phyloP scores from a whole-genome alignment of 768 basidiomycete species.

The Boletus reticuloceps region DNA sequence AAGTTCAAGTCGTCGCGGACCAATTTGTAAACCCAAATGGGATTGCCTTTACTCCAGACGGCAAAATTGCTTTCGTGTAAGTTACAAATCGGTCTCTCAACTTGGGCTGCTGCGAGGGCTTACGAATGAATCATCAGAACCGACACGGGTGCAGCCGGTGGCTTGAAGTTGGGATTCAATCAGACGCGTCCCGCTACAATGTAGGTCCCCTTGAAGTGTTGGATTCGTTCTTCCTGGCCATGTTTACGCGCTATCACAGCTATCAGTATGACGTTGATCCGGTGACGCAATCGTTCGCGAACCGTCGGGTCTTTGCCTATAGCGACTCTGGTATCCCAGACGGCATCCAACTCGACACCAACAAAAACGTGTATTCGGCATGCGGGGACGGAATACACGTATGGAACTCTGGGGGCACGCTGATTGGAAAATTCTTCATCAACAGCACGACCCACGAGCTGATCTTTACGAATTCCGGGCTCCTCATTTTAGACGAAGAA shows the following conservation, averaged over 20 bases:
- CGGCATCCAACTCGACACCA: slow-evolving; percentile 59
- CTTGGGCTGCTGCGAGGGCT: background rate
- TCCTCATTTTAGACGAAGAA: too few relatives aligned
- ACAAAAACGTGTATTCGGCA: slow-evolving; percentile 13
- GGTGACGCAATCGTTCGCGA: slow-evolving; percentile 47
- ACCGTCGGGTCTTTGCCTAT: slow-evolving; percentile 68
- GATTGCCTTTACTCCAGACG: slow-evolving; percentile 65
- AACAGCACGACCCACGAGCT: slow-evolving; percentile 29
- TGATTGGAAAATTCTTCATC: too few relatives aligned
- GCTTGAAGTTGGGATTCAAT: slow-evolving; percentile 44
- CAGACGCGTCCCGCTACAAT: slow-evolving; percentile 67
- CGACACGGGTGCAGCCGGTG: slow-evolving; percentile 36
- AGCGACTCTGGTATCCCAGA: slow-evolving; percentile 64
- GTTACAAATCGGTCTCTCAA: slow-evolving; percentile 8
- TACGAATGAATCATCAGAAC: slow-evolving; percentile 22
- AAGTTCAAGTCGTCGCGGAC: slow-evolving; percentile 71
- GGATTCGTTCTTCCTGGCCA: background rate
- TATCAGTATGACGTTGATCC: slow-evolving; percentile 68
- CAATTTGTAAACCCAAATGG: slow-evolving; percentile 76
- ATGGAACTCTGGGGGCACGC: slow-evolving; percentile 36
- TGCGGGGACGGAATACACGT: slow-evolving; percentile 48
- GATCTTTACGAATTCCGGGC: too few relatives aligned
- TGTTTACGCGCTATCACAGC: slow-evolving; percentile 35
- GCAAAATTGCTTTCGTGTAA: slow-evolving; percentile 63
- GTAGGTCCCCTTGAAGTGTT: slow-evolving; percentile 38